These are phyloP conservation scores for Carex arenaria DNA, from an alignment of 202 grass and related monocot species.

Conservation along the genomic window DNA sequence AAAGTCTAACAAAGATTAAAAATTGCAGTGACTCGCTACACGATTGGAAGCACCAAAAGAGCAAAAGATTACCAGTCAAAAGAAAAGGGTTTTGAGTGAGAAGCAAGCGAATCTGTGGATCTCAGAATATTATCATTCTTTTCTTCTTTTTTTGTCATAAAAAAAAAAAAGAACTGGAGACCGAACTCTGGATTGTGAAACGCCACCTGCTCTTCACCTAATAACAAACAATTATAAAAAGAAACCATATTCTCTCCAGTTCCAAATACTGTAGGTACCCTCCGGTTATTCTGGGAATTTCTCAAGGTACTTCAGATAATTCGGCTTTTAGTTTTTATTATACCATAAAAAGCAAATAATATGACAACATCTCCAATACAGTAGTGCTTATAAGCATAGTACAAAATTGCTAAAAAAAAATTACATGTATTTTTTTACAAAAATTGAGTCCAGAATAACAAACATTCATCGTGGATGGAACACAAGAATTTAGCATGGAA, in stretches of 20 bases:
- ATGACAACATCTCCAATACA: too few species aligned
- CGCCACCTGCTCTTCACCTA: not conserved
- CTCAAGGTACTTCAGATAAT: not conserved
- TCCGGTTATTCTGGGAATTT: not conserved
- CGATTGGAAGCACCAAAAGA: not conserved
- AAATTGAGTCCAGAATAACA: too few species aligned
- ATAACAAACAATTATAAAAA: not conserved
- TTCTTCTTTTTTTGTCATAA: too few species aligned
- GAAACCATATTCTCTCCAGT: not conserved
- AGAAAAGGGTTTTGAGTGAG: not conserved
- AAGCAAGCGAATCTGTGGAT: conserved; percentile 3
- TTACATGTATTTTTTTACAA: too few species aligned
- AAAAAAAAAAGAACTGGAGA: too few species aligned
- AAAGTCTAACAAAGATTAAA: too few species aligned
- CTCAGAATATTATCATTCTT: not conserved
- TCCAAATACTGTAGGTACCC: not conserved
- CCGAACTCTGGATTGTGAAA: conserved; percentile 10
- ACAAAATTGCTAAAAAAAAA: too few species aligned
- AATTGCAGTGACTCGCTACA: not conserved
- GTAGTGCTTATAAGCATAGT: too few species aligned
- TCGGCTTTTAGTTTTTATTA: too few species aligned
- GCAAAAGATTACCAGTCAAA: not conserved
- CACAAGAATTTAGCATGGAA: too few species aligned
- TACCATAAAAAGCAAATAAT: too few species aligned
- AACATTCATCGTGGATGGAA: too few species aligned